Percentiles rank a stretch among this genome's conserved stretches.
Evolutionary conservation across 768 basidiomycete species (phyloP).

Genomic region (Panellus pusillus): DNA sequence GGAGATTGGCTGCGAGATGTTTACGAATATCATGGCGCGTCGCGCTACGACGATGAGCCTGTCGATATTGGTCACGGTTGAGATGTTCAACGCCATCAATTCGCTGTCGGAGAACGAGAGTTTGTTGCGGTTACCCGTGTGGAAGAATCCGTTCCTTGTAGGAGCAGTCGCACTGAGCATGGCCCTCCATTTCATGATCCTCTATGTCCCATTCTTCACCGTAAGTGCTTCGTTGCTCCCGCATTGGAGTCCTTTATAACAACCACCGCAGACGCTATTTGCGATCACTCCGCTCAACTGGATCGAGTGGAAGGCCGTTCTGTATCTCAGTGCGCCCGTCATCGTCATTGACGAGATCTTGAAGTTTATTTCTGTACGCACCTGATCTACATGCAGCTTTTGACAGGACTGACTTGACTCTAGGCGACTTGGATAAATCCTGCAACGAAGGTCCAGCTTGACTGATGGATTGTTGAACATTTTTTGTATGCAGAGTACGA

Average conservation of each 20-base stretch:
- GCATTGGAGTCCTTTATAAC: conserved; percentile 1
- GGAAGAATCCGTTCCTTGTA: conserved; percentile 94
- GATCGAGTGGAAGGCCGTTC: conserved; percentile 92
- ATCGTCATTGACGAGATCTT: conserved; percentile 86
- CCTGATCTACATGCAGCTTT: not conserved
- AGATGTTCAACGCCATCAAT: conserved; percentile 99
- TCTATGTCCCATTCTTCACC: conserved; percentile 97
- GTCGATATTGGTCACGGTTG: conserved; percentile 92
- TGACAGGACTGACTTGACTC: not conserved
- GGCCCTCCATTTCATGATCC: conserved; percentile 89
- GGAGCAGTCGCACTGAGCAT: conserved; percentile 89
- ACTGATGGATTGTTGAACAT: conserved; percentile 22
- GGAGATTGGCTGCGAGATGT: conserved; percentile 94
- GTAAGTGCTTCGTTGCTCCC: conserved; percentile 43
- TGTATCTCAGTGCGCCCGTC: conserved; percentile 86
- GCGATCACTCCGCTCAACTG: conserved; percentile 93
- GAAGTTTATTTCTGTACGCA: conserved; percentile 76
- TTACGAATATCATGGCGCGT: conserved; percentile 82
- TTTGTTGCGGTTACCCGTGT: conserved; percentile 81
- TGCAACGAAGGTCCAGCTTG: conserved; percentile 41
- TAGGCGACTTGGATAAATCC: conserved; percentile 54
- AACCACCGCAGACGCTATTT: conserved; percentile 65
- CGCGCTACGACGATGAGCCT: conserved; percentile 94
- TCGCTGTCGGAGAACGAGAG: conserved; percentile 98
- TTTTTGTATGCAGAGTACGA: not conserved